Percentiles rank a stretch among this genome's conserved stretches.
Evolutionary conservation across 116 monocot species (phyloP).

Genomic region (Zostera marina): DNA sequence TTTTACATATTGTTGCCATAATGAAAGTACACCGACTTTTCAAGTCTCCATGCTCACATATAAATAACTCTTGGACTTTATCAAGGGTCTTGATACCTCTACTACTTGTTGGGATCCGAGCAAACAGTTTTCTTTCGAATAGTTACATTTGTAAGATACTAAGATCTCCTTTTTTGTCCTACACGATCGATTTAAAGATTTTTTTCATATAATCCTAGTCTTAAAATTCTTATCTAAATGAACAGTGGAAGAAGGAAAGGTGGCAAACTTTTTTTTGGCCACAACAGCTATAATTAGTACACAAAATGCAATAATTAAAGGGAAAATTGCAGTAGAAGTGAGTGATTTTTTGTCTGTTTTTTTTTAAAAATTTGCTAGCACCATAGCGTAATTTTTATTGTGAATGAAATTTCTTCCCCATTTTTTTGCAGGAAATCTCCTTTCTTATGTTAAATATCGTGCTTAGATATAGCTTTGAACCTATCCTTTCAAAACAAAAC

Average conservation of each 20-base stretch:
- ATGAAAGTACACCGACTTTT: conserved; percentile 12
- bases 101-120: conserved; percentile 49
- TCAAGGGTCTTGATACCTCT: conserved; percentile 12
- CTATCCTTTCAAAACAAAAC: conserved; percentile 49
- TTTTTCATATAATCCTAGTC: conserved; percentile 8
- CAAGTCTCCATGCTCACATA: conserved; percentile 3
- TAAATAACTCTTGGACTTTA: conserved; percentile 6
- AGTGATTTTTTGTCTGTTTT: conserved; percentile 6
- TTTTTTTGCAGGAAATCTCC: conserved; percentile 31
- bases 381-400: background rate
- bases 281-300: conserved; percentile 42
- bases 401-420: background rate
- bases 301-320: conserved; percentile 20
- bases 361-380: background rate
- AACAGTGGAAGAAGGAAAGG: conserved; percentile 82
- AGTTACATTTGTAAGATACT: conserved; percentile 91
- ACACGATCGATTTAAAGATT: background rate
- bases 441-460: conserved; percentile 53
- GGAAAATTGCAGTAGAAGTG: conserved; percentile 32
- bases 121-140: conserved; percentile 82
- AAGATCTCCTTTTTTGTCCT: conserved; percentile 17
- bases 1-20: conserved; percentile 34
- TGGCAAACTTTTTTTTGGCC: conserved; percentile 74
- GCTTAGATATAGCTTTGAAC: conserved; percentile 45
- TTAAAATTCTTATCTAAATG: conserved; percentile 2